These are phyloP conservation scores for Calvatia gigantea DNA, from an alignment of 768 basidiomycete genomes.

Conservation along the genomic window DNA sequence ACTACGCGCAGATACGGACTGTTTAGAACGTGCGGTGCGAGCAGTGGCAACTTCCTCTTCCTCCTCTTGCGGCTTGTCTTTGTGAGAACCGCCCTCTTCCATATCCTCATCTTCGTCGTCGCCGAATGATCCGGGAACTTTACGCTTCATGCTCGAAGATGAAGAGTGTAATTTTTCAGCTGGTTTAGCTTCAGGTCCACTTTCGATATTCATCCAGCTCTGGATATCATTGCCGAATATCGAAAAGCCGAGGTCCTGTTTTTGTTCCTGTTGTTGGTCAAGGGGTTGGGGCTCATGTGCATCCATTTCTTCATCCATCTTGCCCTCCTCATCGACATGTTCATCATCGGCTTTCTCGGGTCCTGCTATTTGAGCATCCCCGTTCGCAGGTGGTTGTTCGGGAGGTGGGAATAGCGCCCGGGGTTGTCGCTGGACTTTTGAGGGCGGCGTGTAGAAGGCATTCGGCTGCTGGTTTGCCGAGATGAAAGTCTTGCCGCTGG, in stretches of 20 bases:
- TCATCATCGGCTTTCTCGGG: constrained; percentile 18
- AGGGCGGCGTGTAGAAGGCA: constrained; percentile 52
- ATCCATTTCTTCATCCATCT: constrained; percentile 17
- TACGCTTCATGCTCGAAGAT: constrained; percentile 21
- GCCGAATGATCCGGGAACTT: constrained; percentile 41
- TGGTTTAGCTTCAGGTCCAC: constrained; percentile 16
- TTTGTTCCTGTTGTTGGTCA: constrained; percentile 12
- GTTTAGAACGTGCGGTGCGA: background rate
- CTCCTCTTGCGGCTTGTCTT: background rate
- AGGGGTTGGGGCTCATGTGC: too few species aligned
- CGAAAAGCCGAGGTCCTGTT: constrained; percentile 22
- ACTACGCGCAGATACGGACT: constrained; percentile 7
- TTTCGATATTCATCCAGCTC: background rate
- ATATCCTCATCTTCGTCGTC: constrained; percentile 32
- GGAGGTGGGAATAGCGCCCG: constrained; percentile 28
- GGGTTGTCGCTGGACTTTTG: constrained; percentile 37
- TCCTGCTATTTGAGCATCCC: background rate
- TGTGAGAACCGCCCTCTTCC: constrained; percentile 20
- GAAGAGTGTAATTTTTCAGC: constrained; percentile 20
- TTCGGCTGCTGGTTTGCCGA: constrained; percentile 54
- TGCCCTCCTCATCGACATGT: constrained; percentile 18
- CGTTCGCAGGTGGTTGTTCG: constrained; percentile 6
- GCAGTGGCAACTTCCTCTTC: background rate
- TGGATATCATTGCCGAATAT: constrained; percentile 20
- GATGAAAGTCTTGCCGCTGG: constrained; percentile 31